phyloP scores from a whole-genome alignment of 1,284 basidiomycete genomes.

The Schizophyllum amplum region DNA sequence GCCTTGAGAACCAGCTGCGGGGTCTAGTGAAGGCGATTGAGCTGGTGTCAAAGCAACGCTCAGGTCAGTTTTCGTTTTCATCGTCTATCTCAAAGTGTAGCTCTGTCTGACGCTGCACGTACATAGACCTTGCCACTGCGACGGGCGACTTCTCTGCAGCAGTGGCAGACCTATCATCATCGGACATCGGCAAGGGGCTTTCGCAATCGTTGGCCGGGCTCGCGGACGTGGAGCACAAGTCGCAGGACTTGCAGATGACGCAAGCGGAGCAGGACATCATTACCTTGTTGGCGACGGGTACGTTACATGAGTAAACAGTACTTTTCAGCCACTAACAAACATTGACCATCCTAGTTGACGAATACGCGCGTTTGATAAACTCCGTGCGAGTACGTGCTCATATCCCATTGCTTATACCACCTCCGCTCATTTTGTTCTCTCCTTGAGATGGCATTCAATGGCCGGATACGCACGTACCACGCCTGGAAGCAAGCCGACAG shows the following conservation, averaged over 20 bases:
- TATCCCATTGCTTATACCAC: neutral
- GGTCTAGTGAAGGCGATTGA: constrained; percentile 84
- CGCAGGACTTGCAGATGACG: constrained; percentile 59
- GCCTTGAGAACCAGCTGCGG: constrained; percentile 84
- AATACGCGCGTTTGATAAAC: constrained; percentile 87
- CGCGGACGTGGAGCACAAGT: constrained; percentile 65
- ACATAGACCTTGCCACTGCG: constrained; percentile 59
- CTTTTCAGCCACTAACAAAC: too few species aligned
- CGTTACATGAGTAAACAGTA: too few species aligned
- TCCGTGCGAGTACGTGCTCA: constrained; percentile 69
- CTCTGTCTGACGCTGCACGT: too few species aligned
- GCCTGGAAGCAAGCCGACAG: constrained; percentile 75
- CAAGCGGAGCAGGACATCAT: constrained; percentile 77
- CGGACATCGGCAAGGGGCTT: constrained; percentile 70
- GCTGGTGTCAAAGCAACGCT: constrained; percentile 70
- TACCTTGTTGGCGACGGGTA: constrained; percentile 70
- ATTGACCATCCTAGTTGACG: constrained; percentile 49
- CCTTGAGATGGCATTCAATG: constrained; percentile 77
- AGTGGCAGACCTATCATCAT: constrained; percentile 57
- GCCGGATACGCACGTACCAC: constrained; percentile 78
- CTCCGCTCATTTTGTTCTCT: constrained; percentile 23
- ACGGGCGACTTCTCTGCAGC: constrained; percentile 69
- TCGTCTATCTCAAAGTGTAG: constrained; percentile 1
- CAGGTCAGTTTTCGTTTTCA: constrained; percentile 33
- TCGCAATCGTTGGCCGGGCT: constrained; percentile 60